Evolutionary conservation across 441 rosid species (phyloP).

Genomic region (Pelargonium australe): DNA sequence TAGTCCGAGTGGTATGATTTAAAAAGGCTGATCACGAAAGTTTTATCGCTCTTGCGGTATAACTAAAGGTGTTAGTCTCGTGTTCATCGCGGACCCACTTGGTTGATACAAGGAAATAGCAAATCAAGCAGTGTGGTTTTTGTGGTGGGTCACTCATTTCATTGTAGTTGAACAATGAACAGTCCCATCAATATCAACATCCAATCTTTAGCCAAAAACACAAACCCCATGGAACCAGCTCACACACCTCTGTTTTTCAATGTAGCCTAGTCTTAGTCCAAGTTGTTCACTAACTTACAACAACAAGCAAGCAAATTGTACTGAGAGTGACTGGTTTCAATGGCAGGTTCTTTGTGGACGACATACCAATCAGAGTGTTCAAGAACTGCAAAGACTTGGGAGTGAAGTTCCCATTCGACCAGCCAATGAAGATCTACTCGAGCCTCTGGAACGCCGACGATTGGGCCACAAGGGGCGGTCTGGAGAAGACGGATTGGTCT

Average conservation of each 20-base stretch:
- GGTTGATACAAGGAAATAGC: no score
- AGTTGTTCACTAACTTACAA: neutral
- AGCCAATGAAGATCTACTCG: constrained; percentile 61
- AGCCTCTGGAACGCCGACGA: constrained; percentile 67
- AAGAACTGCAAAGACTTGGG: constrained; percentile 44
- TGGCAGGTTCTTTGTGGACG: constrained; percentile 47
- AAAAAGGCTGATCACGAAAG: no score
- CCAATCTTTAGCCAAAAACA: neutral
- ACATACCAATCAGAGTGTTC: constrained; percentile 44
- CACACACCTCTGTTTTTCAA: neutral
- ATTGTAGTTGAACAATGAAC: neutral
- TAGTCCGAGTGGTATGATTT: no score
- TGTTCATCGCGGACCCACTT: no score
- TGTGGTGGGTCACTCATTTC: neutral
- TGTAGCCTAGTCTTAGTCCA: no score
- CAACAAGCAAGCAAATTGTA: no score
- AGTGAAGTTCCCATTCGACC: constrained; percentile 47
- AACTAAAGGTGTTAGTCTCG: no score
- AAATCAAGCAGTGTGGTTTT: no score
- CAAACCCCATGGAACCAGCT: neutral
- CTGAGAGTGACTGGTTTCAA: no score
- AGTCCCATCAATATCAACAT: neutral
- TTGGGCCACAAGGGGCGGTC: constrained; percentile 60
- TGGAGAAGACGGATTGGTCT: constrained; percentile 60
- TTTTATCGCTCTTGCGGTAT: no score